phyloP scores from a whole-genome alignment of 1,139 yeast genomes.

The Debaryomycetaceae sp. region DNA sequence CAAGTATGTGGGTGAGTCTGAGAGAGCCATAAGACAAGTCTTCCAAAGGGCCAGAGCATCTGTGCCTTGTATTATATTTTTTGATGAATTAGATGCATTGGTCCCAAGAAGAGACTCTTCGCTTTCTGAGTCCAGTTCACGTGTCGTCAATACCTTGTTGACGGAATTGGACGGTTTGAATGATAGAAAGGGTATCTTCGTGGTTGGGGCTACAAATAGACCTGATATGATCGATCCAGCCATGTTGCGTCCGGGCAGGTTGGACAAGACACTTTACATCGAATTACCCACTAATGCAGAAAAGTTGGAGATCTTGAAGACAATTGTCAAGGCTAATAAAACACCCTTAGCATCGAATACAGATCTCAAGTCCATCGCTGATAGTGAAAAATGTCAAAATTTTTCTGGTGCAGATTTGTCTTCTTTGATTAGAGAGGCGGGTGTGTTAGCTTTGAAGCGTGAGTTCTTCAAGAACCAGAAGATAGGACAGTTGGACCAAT shows the following conservation, averaged over 20 bases:
- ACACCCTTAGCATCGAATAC: conserved; percentile 74
- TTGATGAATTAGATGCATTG: conserved; percentile 93
- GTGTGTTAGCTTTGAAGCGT: conserved; percentile 78
- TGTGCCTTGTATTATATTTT: conserved; percentile 91
- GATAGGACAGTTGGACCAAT: conserved; percentile 47
- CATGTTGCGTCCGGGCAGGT: conserved; percentile 94
- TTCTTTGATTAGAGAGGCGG: conserved; percentile 88
- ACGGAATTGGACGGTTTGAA: conserved; percentile 94
- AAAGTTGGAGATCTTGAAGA: conserved; percentile 73
- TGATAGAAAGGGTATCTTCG: conserved; percentile 89
- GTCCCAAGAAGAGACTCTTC: conserved; percentile 93
- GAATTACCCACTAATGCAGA: conserved; percentile 82
- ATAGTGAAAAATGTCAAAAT: conserved; percentile 77
- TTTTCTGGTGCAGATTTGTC: conserved; percentile 96
- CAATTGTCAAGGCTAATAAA: conserved; percentile 66
- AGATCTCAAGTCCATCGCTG: conserved; percentile 58
- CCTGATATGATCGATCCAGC: conserved; percentile 99
- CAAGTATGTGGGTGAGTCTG: conserved; percentile 96
- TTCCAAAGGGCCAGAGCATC: conserved; percentile 93
- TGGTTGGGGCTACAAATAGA: conserved; percentile 94
- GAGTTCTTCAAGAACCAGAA: conserved; percentile 54
- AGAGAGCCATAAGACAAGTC: conserved; percentile 91
- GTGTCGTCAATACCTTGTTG: conserved; percentile 90
- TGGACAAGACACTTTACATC: conserved; percentile 88
- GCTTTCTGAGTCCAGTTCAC: conserved; percentile 82